These are phyloP conservation scores for Coleophoma crateriformis DNA, from an alignment of 2,329 filamentous ascomycete genomes.

Conservation along the genomic window DNA sequence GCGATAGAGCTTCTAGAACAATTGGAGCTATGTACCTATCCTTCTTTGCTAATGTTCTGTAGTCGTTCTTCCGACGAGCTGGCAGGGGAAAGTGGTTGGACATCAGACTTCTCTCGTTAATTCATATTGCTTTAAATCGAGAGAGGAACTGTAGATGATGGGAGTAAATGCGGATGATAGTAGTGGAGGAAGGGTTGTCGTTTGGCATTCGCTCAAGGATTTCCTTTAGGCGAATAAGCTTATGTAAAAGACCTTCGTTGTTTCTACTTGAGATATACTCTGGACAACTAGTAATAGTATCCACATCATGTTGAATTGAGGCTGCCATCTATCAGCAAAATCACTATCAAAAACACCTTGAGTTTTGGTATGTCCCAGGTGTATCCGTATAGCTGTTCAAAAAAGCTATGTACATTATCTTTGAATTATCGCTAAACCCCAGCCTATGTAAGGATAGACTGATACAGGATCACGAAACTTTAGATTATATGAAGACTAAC, in stretches of 20 bases:
- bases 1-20: not conserved
- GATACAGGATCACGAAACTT: slow-evolving; percentile 43
- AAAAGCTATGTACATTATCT: slow-evolving; percentile 47
- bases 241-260: slow-evolving; percentile 41
- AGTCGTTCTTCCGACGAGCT: not conserved
- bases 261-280: slow-evolving; percentile 48
- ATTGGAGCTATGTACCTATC: no score
- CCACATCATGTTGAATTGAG: slow-evolving; percentile 44
- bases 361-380: slow-evolving; percentile 23
- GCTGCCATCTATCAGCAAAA: slow-evolving; percentile 21
- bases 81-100: not conserved
- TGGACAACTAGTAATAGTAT: slow-evolving; percentile 46
- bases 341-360: not conserved
- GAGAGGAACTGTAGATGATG: slow-evolving; percentile 5
- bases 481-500: slow-evolving; percentile 48
- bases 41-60: not conserved
- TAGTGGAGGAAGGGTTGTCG: slow-evolving; percentile 11
- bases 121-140: slow-evolving; percentile 13
- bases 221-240: slow-evolving; percentile 45
- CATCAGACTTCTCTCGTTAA: slow-evolving; percentile 4
- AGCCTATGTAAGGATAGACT: slow-evolving; percentile 41
- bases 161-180: slow-evolving; percentile 1
- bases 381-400: slow-evolving; percentile 44
- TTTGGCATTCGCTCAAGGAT: slow-evolving; percentile 47
- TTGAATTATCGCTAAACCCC: slow-evolving; percentile 45